Base-by-base conservation (phyloP, 2,329 filamentous ascomycete genomes). In the Geosmithia morbida region DNA sequence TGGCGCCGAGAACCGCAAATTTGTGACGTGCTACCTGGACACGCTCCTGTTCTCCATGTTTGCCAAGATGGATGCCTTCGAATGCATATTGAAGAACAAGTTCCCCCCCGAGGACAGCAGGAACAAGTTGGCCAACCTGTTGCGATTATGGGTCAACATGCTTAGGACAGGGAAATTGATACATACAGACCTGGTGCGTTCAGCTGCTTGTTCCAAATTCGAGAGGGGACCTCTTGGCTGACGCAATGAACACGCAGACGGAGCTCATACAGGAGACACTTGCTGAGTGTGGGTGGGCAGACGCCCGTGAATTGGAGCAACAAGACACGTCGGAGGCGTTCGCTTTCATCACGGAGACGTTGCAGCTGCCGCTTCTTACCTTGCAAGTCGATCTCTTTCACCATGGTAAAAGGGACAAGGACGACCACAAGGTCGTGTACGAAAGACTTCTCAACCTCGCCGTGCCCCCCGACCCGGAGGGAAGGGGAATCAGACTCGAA, bases 261-360 rank as follows among this genome's bases (percentile, higher is more conserved):
- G 77, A 84, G 61, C 72, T 87, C 53, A 74, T 98, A 14, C 89
- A 96, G 63, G 79, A 90, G 41, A 74, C 87, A 10, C 65, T 97
- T 40, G 82, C 83, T 17, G 83, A 82, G 47, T 96, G 89, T 60
- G 92, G 90, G 3, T 97, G 92, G 92, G 68, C 75, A 54, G 88
- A 94, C 49, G 89, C 89, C 44, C 75, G 76, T 19, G 66, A 76
- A 49, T 60, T 86, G n/a, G 76, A 81, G 55, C 92, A 97, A 59
- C 92, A 98, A 64, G 92, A 98, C 62, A 87, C 87, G 0, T 96
- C 92, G 0, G 92, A 98, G 64, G 89, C 89, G 1, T 97, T 97
- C 60, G 86, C 83, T 0, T 96, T 96, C 61, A 88, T 98, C 52
- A 95, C 90, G 0, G 89, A 88, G 54, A 87, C 83, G 19, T 73